Percentiles rank a stretch among this genome's conserved stretches.
Conservation (phyloP, 495 filamentous ascomycete species). For the Neurospora sp. region DNA sequence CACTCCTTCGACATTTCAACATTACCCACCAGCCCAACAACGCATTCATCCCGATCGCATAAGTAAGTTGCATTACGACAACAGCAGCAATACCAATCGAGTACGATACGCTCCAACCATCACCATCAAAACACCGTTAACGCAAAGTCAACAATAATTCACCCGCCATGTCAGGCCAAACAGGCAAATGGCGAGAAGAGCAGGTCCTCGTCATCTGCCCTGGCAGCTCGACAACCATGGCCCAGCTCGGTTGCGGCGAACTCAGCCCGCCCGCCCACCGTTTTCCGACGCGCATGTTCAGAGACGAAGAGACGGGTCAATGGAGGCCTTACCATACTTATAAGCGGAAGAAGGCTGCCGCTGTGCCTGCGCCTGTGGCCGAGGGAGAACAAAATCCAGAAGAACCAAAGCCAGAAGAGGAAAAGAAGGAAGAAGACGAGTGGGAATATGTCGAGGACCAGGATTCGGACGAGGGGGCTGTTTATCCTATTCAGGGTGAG, state of each 20-base stretch:
- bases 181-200: constrained; percentile 45
- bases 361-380: constrained; percentile 10
- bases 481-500: constrained; percentile 65
- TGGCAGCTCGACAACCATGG: constrained; percentile 85
- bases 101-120: not conserved
- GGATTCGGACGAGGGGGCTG: constrained; percentile 76
- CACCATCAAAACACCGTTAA: not conserved
- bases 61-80: not conserved
- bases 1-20: not conserved
- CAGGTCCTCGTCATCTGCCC: constrained; percentile 72
- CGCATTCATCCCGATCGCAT: not conserved
- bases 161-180: constrained; percentile 33
- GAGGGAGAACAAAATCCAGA: not conserved
- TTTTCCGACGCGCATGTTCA: constrained; percentile 89
- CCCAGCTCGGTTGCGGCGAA: constrained; percentile 86
- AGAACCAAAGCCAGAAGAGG: constrained; percentile 6
- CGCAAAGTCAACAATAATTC: not conserved
- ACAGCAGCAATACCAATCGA: not conserved
- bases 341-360: constrained; percentile 51
- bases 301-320: constrained; percentile 63
- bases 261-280: constrained; percentile 77
- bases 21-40: not conserved
- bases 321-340: constrained; percentile 78
- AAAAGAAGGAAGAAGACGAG: constrained; percentile 24
- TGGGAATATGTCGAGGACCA: constrained; percentile 75